Conservation (phyloP, 2,329 filamentous ascomycete genomes). For the Tolypocladium album region DNA sequence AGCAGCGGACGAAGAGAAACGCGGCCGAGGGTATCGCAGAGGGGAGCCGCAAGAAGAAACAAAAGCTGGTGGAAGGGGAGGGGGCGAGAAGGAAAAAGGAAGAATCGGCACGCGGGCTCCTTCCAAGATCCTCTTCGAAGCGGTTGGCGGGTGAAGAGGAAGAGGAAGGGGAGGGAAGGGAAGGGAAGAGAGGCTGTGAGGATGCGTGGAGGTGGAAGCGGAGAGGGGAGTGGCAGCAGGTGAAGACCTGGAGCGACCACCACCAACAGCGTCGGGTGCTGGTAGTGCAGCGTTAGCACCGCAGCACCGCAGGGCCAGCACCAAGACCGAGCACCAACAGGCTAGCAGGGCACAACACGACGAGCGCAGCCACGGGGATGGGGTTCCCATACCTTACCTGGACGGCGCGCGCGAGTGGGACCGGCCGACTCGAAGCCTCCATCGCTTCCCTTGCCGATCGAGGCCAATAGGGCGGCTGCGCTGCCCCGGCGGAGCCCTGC, state of each 20-base stretch:
- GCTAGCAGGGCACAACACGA: not conserved
- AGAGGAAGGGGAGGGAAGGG: constrained; percentile 5
- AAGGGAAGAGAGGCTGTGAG: constrained; percentile 7
- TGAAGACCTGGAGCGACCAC: not conserved
- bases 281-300: not conserved
- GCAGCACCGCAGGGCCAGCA: not conserved
- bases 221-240: not conserved
- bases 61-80: constrained; percentile 3
- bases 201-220: constrained; percentile 10
- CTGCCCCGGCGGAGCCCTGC: not conserved
- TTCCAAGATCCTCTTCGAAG: constrained; percentile 6
- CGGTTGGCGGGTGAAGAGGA: constrained; percentile 1
- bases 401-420: not conserved
- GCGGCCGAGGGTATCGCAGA: constrained; percentile 7
- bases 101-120: constrained; percentile 6
- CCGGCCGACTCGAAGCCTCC: not conserved
- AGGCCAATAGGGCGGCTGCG: not conserved
- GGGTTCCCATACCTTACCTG: not conserved
- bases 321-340: not conserved
- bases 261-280: not conserved
- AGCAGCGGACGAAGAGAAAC: constrained; percentile 5
- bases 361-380: not conserved
- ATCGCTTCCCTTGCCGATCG: not conserved
- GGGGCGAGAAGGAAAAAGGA: constrained; percentile 5
- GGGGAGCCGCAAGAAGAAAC: not conserved